Base-by-base conservation (phyloP, 768 basidiomycete species). In the Infundibulicybe gibba region DNA sequence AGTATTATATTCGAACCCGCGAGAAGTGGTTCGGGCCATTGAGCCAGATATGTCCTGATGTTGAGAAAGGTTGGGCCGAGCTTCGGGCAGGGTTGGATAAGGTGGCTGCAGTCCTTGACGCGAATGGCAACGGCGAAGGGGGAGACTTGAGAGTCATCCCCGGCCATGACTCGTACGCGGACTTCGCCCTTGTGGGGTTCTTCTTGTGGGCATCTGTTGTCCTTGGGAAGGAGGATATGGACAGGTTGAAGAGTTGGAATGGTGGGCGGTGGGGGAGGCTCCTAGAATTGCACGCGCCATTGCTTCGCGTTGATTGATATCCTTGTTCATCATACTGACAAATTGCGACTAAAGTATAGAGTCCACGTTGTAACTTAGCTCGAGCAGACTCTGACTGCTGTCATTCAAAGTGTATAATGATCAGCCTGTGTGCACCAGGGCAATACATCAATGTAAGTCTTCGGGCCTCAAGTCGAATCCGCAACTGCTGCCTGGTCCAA, bases 1-100 rank as follows among this genome's bases (percentile, higher is more conserved):
- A 52, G 31, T 50, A 54, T 42, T 52, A 50, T 33, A 21, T 51
- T 5, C 45, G 32, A n/a, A 54, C 50, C 17, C 47, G 53, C 20
- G 50, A 51, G 14, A 39, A 47, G 32, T 54, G 53, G 53, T 51
- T 31, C 32, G 42, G 37, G n/a, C 53, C 53, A 0, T 39, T 48
- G 8, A 41, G 46, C 9, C 39, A 51, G 15, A 49, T 54, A 47
- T 51, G 44, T 33, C 48, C 48, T 11, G 44, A 54, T 40, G 49
- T 47, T n/a, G n/a, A 31, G 11, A 43, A 48, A 20, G 41, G 37
- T 2, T 54, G 53, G 53, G 41, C 45, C 14, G 32, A 15, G 2
- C 47, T 54, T 19, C 43, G 47, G 25, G 48, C 37, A 11, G 53
- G 47, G 14, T 20, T 54, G 20, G 41, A 51, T 11, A 51, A 51